Evolutionary conservation across 768 basidiomycete genomes (phyloP).

Genomic region (Lactarius sanguifluus): DNA sequence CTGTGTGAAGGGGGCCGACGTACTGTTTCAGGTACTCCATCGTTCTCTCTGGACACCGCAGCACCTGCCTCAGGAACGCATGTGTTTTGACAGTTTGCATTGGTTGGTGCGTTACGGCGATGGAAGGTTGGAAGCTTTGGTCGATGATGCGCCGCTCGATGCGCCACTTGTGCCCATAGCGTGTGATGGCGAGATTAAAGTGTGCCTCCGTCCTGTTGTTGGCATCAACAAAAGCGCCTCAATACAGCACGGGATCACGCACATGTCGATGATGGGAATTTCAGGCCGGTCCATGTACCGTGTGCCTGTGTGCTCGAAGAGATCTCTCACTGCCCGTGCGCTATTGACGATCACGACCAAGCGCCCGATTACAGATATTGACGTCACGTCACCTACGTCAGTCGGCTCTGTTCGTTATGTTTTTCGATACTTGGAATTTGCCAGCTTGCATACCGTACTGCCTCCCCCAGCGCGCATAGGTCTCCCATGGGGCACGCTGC

Average conservation of each 20-base stretch:
- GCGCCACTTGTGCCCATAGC: conserved; percentile 16
- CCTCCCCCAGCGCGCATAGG: conserved; percentile 14
- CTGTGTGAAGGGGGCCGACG: neutral
- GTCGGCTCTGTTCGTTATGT: neutral
- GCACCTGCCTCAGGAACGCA: conserved; percentile 16
- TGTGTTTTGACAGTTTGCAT: conserved; percentile 20
- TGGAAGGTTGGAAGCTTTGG: conserved; percentile 11
- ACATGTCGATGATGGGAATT: conserved; percentile 21
- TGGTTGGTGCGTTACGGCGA: neutral
- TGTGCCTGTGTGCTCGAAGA: conserved; percentile 17
- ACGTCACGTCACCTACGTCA: conserved; percentile 20
- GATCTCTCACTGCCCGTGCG: conserved; percentile 10
- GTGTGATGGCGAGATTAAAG: conserved; percentile 19
- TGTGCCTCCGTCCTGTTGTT: conserved; percentile 16
- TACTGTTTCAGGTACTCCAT: conserved; percentile 18
- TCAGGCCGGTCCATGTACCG: conserved; percentile 11
- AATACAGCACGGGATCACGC: neutral
- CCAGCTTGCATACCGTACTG: conserved; percentile 11
- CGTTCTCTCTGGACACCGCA: conserved; percentile 8
- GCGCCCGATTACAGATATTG: conserved; percentile 17
- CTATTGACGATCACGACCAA: conserved; percentile 22
- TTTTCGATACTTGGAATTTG: neutral
- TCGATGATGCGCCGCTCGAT: conserved; percentile 19
- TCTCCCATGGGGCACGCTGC: conserved; percentile 4
- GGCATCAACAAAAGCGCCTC: neutral